Evolutionary conservation across 2,329 filamentous ascomycete species (phyloP).

Genomic region (Coniosporium tulheliwenetii): DNA sequence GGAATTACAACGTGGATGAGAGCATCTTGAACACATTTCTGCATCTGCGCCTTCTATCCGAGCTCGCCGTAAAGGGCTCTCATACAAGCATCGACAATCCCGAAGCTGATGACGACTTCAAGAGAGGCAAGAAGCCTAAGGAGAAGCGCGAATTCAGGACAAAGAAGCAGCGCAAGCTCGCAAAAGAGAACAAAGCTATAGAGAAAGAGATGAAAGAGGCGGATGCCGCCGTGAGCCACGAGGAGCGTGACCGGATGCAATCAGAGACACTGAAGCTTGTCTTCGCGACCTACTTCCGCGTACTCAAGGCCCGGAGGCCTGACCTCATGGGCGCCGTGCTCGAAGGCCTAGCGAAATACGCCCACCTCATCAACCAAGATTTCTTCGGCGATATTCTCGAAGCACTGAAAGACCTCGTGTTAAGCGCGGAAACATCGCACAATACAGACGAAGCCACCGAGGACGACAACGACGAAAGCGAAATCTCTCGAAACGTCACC

Average conservation of each 20-base stretch:
- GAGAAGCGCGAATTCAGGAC: constrained; percentile 74
- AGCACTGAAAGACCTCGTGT: constrained; percentile 82
- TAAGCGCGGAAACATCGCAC: constrained; percentile 43
- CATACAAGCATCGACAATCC: constrained; percentile 56
- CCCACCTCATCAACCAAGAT: constrained; percentile 95
- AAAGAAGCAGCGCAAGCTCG: constrained; percentile 68
- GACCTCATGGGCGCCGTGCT: constrained; percentile 93
- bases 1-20: constrained; percentile 70
- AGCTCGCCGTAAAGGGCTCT: constrained; percentile 75
- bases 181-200: constrained; percentile 73
- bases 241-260: constrained; percentile 87
- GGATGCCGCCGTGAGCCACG: constrained; percentile 78
- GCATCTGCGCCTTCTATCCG: constrained; percentile 71
- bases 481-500: constrained; percentile 52
- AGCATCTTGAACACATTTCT: constrained; percentile 81
- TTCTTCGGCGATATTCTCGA: constrained; percentile 96
- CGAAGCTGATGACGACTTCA: constrained; percentile 24
- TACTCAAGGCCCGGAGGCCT: constrained; percentile 67
- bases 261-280: constrained; percentile 92
- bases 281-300: constrained; percentile 88
- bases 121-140: constrained; percentile 44
- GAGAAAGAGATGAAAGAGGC: constrained; percentile 90
- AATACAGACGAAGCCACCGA: constrained; percentile 28
- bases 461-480: constrained; percentile 31
- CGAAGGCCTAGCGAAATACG: constrained; percentile 84